Percentiles rank a stretch among this genome's conserved stretches.
phyloP scores from a whole-genome alignment of 2,329 filamentous ascomycete species.

The Phyllosticta citribraziliensis region DNA sequence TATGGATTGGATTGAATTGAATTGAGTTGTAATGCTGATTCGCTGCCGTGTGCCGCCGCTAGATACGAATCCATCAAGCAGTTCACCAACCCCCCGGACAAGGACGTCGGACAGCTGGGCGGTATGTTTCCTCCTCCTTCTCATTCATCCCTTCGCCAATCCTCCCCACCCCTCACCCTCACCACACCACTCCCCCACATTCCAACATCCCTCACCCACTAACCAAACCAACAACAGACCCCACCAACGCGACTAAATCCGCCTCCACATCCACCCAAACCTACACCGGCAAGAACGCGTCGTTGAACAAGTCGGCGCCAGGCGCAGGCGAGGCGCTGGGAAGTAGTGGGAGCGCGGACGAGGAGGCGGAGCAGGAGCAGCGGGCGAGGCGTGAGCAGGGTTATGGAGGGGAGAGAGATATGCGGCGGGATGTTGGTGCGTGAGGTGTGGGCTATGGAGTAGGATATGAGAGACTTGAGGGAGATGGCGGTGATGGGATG shows the following conservation, averaged over 20 bases:
- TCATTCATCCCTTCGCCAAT: too few species aligned
- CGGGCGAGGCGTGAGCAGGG: constrained; percentile 40
- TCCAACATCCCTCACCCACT: too few species aligned
- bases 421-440: constrained; percentile 41
- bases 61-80: constrained; percentile 50
- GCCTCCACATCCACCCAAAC: too few species aligned
- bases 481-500: too few species aligned
- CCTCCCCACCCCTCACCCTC: neutral
- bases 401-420: constrained; percentile 41
- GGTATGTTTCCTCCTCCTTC: constrained; percentile 26
- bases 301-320: too few species aligned
- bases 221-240: neutral
- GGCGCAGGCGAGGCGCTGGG: too few species aligned
- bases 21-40: neutral
- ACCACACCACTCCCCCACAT: too few species aligned
- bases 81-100: constrained; percentile 40
- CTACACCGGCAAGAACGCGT: too few species aligned
- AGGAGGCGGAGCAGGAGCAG: constrained; percentile 28
- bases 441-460: constrained; percentile 16
- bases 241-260: neutral
- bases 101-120: constrained; percentile 48
- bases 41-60: neutral
- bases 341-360: neutral
- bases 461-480: too few species aligned
- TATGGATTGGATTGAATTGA: neutral